Conservation (phyloP, 2,329 filamentous ascomycete species). For the Mycosphaerella arachidis region DNA sequence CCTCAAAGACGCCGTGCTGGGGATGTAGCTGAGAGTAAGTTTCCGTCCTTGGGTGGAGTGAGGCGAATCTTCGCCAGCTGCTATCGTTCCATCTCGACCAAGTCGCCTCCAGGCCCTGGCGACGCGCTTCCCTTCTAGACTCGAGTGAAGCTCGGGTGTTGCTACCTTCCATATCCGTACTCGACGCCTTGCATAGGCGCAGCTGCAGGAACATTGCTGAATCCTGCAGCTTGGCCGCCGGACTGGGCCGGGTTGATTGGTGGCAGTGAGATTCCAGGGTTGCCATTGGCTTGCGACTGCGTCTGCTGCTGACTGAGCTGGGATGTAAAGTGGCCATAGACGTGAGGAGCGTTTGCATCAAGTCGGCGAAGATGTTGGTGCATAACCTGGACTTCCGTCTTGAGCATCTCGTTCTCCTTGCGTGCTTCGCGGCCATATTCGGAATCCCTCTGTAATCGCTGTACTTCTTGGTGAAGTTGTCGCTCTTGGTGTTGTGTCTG, state of each 20-base stretch:
- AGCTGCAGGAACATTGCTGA: conserved; percentile 31
- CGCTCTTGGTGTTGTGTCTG: conserved; percentile 37
- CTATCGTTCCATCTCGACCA: neutral
- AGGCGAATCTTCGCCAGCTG: neutral
- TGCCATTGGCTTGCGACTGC: conserved; percentile 31
- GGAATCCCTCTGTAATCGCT: conserved; percentile 41
- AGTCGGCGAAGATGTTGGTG: conserved; percentile 44
- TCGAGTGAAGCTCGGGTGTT: conserved; percentile 2
- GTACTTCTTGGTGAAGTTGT: conserved; percentile 36
- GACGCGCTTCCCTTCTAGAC: neutral
- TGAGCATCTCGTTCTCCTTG: conserved; percentile 46
- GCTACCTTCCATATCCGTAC: conserved; percentile 32
- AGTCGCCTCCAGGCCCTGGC: neutral
- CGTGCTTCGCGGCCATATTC: conserved; percentile 42
- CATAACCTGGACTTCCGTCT: conserved; percentile 43
- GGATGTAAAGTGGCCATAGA: conserved; percentile 45
- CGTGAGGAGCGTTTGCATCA: conserved; percentile 44
- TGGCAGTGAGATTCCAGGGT: conserved; percentile 33
- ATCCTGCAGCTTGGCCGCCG: conserved; percentile 14
- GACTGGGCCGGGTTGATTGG: conserved; percentile 28
- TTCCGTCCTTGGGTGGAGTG: neutral
- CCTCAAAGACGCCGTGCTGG: conserved; percentile 12
- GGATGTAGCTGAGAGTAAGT: conserved; percentile 2
- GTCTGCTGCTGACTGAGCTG: conserved; percentile 38
- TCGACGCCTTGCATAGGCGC: conserved; percentile 49